A percentile compares a stretch with the other conserved stretches of the same genome.
Conservation (phyloP, 2,329 filamentous ascomycete genomes). For the Phialophora chinensis region DNA sequence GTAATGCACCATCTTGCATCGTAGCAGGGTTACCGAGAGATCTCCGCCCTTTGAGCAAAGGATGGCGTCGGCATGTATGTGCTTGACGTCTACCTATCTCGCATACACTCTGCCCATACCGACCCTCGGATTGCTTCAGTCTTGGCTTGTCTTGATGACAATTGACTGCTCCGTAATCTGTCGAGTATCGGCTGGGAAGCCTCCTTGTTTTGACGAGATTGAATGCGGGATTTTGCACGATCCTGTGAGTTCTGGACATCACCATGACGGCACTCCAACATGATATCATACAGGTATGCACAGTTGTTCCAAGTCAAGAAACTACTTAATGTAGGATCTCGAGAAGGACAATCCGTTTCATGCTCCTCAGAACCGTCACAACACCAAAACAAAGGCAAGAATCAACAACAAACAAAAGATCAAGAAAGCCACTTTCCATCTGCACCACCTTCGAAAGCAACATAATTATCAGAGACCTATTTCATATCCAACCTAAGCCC, state of each 20-base stretch:
- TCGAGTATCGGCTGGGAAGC: not conserved
- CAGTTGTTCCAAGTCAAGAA: not conserved
- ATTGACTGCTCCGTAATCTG: constrained; percentile 1
- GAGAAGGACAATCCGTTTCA: not conserved
- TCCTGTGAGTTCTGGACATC: not conserved
- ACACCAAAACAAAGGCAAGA: not conserved
- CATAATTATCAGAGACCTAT: no score
- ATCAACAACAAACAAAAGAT: not conserved
- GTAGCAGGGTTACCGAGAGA: not conserved
- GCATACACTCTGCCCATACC: no score
- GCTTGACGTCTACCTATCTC: not conserved
- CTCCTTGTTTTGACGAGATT: not conserved
- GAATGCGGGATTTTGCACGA: not conserved
- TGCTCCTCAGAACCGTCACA: constrained; percentile 1
- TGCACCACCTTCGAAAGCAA: not conserved
- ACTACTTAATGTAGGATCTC: not conserved
- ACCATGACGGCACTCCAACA: constrained; percentile 1
- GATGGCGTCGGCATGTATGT: no score
- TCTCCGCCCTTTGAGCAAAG: not conserved
- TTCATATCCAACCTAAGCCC: no score
- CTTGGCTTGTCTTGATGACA: constrained; percentile 2
- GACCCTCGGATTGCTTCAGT: not conserved
- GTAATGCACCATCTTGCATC: no score
- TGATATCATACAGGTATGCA: not conserved
- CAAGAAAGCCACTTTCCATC: not conserved